Percentiles rank a stretch among this genome's conserved stretches.
These are phyloP conservation scores for Takashimella tepidaria DNA, from an alignment of 1,284 basidiomycete species.

Conservation along the genomic window DNA sequence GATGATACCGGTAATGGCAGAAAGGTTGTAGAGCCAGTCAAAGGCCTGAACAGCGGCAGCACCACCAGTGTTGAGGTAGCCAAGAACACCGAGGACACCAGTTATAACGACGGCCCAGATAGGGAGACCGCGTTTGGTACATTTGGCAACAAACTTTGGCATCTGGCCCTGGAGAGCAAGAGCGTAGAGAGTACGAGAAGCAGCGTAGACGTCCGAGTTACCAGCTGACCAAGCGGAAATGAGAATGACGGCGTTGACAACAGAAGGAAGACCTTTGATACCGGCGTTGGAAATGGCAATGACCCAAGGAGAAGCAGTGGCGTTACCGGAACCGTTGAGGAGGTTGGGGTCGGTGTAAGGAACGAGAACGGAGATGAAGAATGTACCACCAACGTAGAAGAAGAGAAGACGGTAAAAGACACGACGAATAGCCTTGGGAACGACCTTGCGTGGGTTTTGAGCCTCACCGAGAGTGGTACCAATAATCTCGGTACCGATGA, in stretches of 20 bases:
- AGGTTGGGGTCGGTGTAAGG: constrained; percentile 62
- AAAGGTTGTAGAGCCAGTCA: constrained; percentile 62
- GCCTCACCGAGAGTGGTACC: constrained; percentile 57
- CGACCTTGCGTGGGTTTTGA: constrained; percentile 68
- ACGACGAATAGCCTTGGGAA: constrained; percentile 69
- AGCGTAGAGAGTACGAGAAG: constrained; percentile 77
- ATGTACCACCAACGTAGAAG: constrained; percentile 56
- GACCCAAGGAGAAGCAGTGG: constrained; percentile 63
- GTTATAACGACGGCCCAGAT: constrained; percentile 56
- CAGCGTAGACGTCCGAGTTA: constrained; percentile 72
- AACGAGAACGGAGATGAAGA: constrained; percentile 66
- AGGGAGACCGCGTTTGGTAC: constrained; percentile 70
- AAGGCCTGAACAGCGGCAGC: constrained; percentile 43
- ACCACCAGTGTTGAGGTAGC: constrained; percentile 52
- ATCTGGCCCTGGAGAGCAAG: constrained; percentile 71
- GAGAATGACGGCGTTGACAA: constrained; percentile 54
- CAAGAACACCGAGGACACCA: constrained; percentile 53
- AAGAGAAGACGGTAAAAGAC: constrained; percentile 73
- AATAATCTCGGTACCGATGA: constrained; percentile 77
- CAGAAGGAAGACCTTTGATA: constrained; percentile 58
- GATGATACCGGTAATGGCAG: constrained; percentile 63
- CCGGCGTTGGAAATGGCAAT: constrained; percentile 73
- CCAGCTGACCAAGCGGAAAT: constrained; percentile 78
- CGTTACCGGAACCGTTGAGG: constrained; percentile 55
- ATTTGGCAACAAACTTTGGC: constrained; percentile 49